Evolutionary conservation across 768 basidiomycete species (phyloP).

Genomic region (Leccinum incarnatum): DNA sequence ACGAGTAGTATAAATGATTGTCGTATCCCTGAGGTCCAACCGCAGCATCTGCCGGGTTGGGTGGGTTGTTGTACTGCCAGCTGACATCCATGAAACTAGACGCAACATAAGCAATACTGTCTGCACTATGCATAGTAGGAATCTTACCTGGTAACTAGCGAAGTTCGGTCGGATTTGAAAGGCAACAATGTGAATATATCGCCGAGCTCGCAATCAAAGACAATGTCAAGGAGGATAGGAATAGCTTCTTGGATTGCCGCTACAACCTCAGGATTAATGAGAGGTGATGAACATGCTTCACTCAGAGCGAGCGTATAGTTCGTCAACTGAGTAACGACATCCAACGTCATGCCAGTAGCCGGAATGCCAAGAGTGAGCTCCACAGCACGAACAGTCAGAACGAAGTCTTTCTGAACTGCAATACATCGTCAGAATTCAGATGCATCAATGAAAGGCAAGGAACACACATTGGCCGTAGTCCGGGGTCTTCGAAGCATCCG

Average conservation of each 20-base stretch:
- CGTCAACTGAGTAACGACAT: slow-evolving; percentile 19
- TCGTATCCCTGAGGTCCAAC: slow-evolving; percentile 75
- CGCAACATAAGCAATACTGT: slow-evolving; percentile 2
- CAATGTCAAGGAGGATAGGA: slow-evolving; percentile 36
- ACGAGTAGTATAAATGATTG: slow-evolving; percentile 78
- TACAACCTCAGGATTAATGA: slow-evolving; percentile 31
- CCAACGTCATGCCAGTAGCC: slow-evolving; percentile 17
- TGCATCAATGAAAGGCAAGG: background rate
- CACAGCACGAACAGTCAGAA: slow-evolving; percentile 61
- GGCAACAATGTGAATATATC: slow-evolving; percentile 22
- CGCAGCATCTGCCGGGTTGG: slow-evolving; percentile 69
- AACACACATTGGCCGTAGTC: slow-evolving; percentile 65
- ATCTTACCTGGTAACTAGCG: slow-evolving; percentile 40
- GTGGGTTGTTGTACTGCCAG: slow-evolving; percentile 69
- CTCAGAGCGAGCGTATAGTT: slow-evolving; percentile 38
- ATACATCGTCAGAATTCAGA: background rate
- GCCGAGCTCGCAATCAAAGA: slow-evolving; percentile 16
- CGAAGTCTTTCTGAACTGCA: slow-evolving; percentile 69
- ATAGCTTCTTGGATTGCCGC: slow-evolving; percentile 35
- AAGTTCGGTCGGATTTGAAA: slow-evolving; percentile 17
- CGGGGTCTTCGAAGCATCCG: slow-evolving; percentile 66
- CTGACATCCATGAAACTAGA: slow-evolving; percentile 76
- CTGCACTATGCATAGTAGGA: background rate
- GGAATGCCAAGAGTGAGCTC: slow-evolving; percentile 60
- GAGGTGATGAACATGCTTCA: slow-evolving; percentile 10